Conservation (phyloP, 2,329 filamentous ascomycete genomes). For the Diaporthe sp. region DNA sequence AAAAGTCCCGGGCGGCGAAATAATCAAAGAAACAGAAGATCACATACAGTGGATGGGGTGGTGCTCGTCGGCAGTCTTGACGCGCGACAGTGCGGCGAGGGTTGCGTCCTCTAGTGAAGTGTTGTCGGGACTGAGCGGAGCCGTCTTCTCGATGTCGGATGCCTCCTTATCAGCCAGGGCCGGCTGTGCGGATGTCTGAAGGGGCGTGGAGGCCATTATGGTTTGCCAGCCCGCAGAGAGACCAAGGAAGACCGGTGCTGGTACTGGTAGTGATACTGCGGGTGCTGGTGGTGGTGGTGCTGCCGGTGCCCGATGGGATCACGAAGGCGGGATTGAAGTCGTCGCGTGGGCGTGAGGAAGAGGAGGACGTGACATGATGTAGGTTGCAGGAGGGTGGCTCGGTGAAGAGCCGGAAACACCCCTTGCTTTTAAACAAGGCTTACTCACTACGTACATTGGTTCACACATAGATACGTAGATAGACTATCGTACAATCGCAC, state of each 20-base stretch:
- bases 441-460: conserved; percentile 1
- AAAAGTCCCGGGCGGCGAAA: not conserved
- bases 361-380: conserved; percentile 37
- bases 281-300: not conserved
- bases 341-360: conserved; percentile 30
- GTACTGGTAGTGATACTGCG: not conserved
- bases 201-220: conserved; percentile 8
- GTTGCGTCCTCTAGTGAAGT: conserved; percentile 43
- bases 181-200: conserved; percentile 8
- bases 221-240: not conserved
- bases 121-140: conserved; percentile 31
- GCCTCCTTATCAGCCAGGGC: conserved; percentile 27
- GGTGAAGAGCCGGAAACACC: conserved; percentile 18
- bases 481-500: not conserved
- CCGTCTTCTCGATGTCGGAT: conserved; percentile 37
- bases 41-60: conserved; percentile 49
- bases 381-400: conserved; percentile 15
- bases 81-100: conserved; percentile 46
- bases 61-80: conserved; percentile 46
- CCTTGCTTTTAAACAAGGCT: conserved; percentile 36
- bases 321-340: conserved; percentile 5
- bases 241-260: not conserved
- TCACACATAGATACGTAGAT: not conserved
- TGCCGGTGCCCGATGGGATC: conserved; percentile 3
- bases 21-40: not conserved